These are phyloP conservation scores for Oidiodendron maius DNA, from an alignment of 495 filamentous ascomycete genomes.

Conservation along the genomic window DNA sequence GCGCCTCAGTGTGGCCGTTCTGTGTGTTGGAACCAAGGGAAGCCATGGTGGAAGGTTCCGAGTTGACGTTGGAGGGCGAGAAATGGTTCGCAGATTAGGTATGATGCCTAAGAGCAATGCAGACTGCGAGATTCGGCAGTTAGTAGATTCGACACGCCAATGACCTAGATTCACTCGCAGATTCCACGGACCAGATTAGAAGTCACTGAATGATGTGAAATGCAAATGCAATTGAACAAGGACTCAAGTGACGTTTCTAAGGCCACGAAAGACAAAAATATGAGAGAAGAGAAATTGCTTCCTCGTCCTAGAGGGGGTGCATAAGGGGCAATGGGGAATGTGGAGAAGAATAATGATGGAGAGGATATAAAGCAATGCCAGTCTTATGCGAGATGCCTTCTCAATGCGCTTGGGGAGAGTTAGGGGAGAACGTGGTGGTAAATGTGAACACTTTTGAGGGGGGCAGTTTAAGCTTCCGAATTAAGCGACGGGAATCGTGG, in stretches of 20 bases:
- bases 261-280: conserved; percentile 21
- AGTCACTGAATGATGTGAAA: conserved; percentile 4
- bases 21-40: conserved; percentile 7
- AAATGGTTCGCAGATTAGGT: background rate
- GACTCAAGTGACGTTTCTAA: conserved; percentile 12
- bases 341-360: conserved; percentile 7
- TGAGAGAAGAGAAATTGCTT: conserved; percentile 6
- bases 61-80: background rate
- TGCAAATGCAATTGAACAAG: conserved; percentile 9
- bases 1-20: conserved; percentile 6
- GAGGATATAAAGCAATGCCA: conserved; percentile 17
- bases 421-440: conserved; percentile 1
- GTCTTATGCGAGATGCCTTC: conserved; percentile 20
- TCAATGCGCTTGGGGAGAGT: conserved; percentile 6
- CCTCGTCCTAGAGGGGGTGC: conserved; percentile 15
- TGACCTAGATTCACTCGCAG: background rate
- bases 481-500: too few species aligned
- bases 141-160: background rate
- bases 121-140: background rate
- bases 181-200: conserved; percentile 9
- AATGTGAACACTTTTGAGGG: background rate
- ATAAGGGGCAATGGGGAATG: conserved; percentile 13
- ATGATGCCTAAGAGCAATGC: background rate
- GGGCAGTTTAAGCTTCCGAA: too few species aligned
- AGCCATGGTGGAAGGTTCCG: conserved; percentile 15